Evolutionary conservation across 306 rosid species (phyloP).

Genomic region (Corylus americana): DNA sequence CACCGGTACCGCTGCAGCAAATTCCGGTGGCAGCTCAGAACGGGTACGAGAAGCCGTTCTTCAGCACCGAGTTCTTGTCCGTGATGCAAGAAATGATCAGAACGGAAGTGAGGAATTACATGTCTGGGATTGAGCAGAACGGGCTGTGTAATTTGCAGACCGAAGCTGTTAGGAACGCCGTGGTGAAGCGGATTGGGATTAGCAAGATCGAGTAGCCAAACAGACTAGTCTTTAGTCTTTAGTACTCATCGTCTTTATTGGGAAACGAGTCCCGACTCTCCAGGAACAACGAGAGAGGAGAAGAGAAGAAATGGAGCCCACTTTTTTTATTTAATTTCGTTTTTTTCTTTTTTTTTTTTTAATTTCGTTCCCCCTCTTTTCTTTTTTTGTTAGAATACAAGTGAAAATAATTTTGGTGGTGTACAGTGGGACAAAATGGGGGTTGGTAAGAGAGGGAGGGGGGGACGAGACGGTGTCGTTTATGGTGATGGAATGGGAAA

Average conservation of each 20-base stretch:
- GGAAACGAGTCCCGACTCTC: conserved; percentile 3
- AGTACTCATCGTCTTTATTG: conserved; percentile 17
- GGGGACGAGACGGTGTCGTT: background rate
- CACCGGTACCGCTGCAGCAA: background rate
- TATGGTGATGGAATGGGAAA: conserved; percentile 1
- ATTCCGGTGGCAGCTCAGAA: background rate
- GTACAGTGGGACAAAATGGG: conserved; percentile 43
- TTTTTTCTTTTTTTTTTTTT: background rate
- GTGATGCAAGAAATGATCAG: conserved; percentile 85
- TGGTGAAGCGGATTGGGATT: conserved; percentile 57
- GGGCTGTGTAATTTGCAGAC: conserved; percentile 54
- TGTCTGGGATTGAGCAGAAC: conserved; percentile 68
- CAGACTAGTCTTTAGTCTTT: conserved; percentile 4
- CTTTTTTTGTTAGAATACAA: conserved; percentile 21
- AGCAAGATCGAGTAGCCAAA: conserved; percentile 49
- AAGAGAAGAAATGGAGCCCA: background rate
- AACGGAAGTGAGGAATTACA: conserved; percentile 70
- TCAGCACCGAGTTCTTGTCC: conserved; percentile 55
- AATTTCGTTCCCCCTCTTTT: background rate
- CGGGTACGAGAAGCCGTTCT: conserved; percentile 52
- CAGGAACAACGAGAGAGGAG: background rate
- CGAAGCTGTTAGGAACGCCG: conserved; percentile 58
- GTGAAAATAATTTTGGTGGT: conserved; percentile 47
- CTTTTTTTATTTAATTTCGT: conserved; percentile 18
- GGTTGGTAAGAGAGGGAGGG: background rate